Evolutionary conservation across 2,329 filamentous ascomycete genomes (phyloP).

Genomic region (Pseudopyricularia javanii): DNA sequence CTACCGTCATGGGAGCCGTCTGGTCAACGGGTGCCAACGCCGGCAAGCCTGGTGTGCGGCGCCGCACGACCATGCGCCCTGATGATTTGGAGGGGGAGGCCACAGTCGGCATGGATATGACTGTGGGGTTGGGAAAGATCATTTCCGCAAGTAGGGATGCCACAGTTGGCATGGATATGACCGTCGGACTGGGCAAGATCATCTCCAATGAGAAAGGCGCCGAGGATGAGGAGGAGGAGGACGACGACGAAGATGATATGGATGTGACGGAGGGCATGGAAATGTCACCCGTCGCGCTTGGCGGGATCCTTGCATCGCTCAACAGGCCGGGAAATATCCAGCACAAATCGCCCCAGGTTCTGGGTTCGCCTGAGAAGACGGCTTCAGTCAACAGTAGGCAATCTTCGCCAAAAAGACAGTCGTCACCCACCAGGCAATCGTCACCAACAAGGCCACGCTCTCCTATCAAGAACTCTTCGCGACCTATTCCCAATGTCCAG

Average conservation of each 20-base stretch:
- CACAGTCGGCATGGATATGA: slow-evolving; percentile 57
- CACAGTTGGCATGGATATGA: not conserved
- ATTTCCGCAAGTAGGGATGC: slow-evolving; percentile 16
- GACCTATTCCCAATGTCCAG: slow-evolving; percentile 17
- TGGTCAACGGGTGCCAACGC: slow-evolving; percentile 15
- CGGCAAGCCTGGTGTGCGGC: slow-evolving; percentile 8
- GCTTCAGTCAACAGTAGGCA: slow-evolving; percentile 8
- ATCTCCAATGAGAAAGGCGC: not conserved
- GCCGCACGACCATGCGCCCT: slow-evolving; percentile 13
- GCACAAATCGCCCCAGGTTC: not conserved
- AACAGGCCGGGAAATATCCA: no score
- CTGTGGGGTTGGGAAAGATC: slow-evolving; percentile 50
- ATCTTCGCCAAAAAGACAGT: slow-evolving; percentile 20
- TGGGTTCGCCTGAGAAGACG: not conserved
- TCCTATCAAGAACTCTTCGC: slow-evolving; percentile 34
- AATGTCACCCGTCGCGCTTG: no score
- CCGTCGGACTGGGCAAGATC: not conserved
- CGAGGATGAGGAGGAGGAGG: not conserved
- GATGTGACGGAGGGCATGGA: no score
- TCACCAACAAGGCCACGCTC: slow-evolving; percentile 24
- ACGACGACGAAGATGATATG: no score
- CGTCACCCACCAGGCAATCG: slow-evolving; percentile 18
- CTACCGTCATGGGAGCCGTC: slow-evolving; percentile 49
- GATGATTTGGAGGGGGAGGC: slow-evolving; percentile 4
- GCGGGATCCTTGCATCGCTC: no score